Percentiles rank a stretch among this genome's conserved stretches.
Conservation (phyloP, 2,329 filamentous ascomycete species). For the Microsporum ferrugineum region DNA sequence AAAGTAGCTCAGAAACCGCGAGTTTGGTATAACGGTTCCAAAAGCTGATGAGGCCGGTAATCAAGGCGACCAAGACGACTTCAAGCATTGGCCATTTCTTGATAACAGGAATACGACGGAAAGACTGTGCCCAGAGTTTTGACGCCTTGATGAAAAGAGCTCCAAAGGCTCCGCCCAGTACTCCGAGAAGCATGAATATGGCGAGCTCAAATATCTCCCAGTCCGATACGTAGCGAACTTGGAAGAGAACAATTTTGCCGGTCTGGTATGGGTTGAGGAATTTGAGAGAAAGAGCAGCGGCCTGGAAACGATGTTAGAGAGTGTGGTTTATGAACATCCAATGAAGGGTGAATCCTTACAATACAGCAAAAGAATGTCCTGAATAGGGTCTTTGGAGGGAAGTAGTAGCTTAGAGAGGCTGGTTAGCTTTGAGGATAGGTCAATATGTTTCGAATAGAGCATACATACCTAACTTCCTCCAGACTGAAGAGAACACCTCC, state of each 20-base stretch:
- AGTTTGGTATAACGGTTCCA: constrained; percentile 89
- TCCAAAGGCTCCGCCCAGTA: constrained; percentile 72
- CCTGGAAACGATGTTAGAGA: constrained; percentile 18
- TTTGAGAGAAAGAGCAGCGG: constrained; percentile 77
- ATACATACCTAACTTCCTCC: constrained; percentile 62
- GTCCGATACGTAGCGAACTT: constrained; percentile 79
- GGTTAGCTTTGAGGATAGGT: not conserved
- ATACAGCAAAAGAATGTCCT: constrained; percentile 98
- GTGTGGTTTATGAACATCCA: not conserved
- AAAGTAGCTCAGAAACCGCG: constrained; percentile 78
- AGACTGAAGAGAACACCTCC: constrained; percentile 89
- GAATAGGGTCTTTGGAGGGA: constrained; percentile 93
- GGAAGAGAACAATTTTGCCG: constrained; percentile 90
- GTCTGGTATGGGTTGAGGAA: constrained; percentile 95
- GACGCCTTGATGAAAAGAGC: constrained; percentile 96
- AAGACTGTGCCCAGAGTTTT: constrained; percentile 75
- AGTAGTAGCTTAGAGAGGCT: constrained; percentile 60
- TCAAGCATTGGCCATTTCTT: constrained; percentile 77
- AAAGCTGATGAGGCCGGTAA: constrained; percentile 77
- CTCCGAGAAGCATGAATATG: constrained; percentile 73
- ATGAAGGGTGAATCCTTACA: constrained; percentile 33
- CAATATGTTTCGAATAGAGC: not conserved
- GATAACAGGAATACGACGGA: constrained; percentile 68
- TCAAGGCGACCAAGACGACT: constrained; percentile 71
- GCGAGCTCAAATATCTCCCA: constrained; percentile 90